A percentile compares a stretch with the other conserved stretches of the same genome.
These are phyloP conservation scores for Clarkia xantiana DNA, from an alignment of 345 rosid species.

Conservation along the genomic window DNA sequence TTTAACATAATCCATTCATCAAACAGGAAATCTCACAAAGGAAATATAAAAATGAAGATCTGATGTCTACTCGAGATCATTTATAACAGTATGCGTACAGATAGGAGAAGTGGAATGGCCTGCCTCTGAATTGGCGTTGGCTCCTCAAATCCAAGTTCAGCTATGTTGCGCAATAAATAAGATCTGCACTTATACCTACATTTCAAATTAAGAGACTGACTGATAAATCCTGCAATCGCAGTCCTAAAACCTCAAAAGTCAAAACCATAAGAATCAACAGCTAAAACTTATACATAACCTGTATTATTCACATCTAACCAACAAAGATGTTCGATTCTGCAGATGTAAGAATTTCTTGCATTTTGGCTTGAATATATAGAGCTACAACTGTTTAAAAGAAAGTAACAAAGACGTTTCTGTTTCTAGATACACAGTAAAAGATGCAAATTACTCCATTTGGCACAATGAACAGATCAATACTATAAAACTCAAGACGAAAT, in stretches of 20 bases:
- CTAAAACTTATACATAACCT: too few species aligned
- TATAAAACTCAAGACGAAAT: constrained; percentile 1
- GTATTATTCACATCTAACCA: not conserved
- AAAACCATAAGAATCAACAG: constrained; percentile 3
- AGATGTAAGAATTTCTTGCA: not conserved
- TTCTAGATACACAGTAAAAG: too few species aligned
- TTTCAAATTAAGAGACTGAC: not conserved
- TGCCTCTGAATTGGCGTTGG: constrained; percentile 98
- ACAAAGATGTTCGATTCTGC: not conserved
- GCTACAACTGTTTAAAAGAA: too few species aligned
- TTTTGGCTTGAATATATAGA: too few species aligned
- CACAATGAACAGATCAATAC: too few species aligned
- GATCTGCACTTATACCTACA: constrained; percentile 53
- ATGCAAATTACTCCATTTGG: too few species aligned
- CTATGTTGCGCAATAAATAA: constrained; percentile 49
- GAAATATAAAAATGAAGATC: not conserved
- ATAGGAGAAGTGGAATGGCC: constrained; percentile 78
- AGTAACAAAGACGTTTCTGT: not conserved
- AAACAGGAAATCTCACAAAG: not conserved
- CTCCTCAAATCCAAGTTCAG: constrained; percentile 76
- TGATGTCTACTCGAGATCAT: not conserved
- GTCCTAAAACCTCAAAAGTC: not conserved
- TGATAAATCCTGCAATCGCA: not conserved
- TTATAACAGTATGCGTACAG: constrained; percentile 36
- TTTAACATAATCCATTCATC: constrained; percentile 6